These are phyloP conservation scores for Sicyos edulis DNA, from an alignment of 306 rosid genomes.

Conservation along the genomic window DNA sequence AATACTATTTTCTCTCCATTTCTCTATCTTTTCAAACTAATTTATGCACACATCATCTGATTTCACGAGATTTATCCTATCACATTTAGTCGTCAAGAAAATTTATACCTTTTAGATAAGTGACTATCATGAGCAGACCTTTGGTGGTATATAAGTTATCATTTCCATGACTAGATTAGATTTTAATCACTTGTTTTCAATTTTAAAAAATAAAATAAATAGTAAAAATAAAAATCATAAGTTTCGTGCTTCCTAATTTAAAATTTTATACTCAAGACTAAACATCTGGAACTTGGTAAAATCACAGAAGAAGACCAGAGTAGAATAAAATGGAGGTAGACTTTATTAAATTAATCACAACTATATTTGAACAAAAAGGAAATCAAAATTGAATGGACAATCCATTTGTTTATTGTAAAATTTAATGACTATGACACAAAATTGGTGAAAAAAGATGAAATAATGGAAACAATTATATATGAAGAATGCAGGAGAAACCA, in stretches of 20 bases:
- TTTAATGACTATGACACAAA: constrained; percentile 34
- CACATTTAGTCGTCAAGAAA: too few relatives aligned
- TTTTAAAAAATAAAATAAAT: too few relatives aligned
- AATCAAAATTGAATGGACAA: constrained; percentile 32
- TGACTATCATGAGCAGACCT: too few relatives aligned
- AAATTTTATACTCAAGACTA: not conserved
- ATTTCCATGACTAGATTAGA: too few relatives aligned
- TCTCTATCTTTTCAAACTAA: too few relatives aligned
- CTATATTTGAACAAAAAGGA: not conserved
- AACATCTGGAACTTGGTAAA: not conserved
- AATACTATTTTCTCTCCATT: too few relatives aligned
- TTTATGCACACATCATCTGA: too few relatives aligned
- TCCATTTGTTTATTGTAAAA: constrained; percentile 29
- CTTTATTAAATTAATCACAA: not conserved
- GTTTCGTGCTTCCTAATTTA: not conserved
- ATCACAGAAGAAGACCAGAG: not conserved
- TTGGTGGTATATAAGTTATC: too few relatives aligned
- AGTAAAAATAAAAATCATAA: not conserved
- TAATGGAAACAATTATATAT: constrained; percentile 20
- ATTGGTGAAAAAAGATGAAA: constrained; percentile 23
- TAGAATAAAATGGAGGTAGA: not conserved
- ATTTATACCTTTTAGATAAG: too few relatives aligned
- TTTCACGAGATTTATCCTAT: too few relatives aligned
- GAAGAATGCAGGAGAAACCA: constrained; percentile 24
- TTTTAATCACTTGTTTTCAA: too few relatives aligned